Percentiles rank a stretch among this genome's conserved stretches.
These are phyloP conservation scores for Scolecobasidium constrictum DNA, from an alignment of 2,329 filamentous ascomycete genomes.

Conservation along the genomic window DNA sequence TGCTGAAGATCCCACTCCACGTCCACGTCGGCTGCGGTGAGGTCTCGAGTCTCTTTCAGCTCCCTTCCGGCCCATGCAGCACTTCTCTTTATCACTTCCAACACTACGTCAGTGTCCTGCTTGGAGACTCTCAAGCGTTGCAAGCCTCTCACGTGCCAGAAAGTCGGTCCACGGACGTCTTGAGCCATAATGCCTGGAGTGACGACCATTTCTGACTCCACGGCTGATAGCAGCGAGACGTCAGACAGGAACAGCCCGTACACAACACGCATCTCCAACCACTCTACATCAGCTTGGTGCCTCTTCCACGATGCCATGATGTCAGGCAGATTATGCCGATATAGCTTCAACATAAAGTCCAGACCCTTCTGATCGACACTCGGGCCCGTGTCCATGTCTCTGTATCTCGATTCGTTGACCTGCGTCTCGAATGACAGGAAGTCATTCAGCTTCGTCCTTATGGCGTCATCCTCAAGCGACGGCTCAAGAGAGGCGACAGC, in stretches of 20 bases:
- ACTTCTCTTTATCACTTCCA: background rate
- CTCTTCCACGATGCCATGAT: background rate
- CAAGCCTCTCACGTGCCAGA: conserved; percentile 3
- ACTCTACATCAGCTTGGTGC: conserved; percentile 1
- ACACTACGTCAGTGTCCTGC: background rate
- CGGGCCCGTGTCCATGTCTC: background rate
- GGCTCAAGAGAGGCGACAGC: background rate
- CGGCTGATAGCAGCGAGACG: background rate
- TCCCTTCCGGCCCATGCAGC: conserved; percentile 1
- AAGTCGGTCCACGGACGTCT: background rate
- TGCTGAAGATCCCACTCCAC: background rate
- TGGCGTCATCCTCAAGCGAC: background rate
- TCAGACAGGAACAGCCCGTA: conserved; percentile 4
- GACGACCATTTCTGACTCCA: conserved; percentile 1
- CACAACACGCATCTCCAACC: conserved; percentile 1
- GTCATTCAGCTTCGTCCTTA: background rate
- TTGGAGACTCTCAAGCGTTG: background rate
- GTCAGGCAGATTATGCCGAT: background rate
- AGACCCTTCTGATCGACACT: background rate
- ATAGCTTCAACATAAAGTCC: background rate
- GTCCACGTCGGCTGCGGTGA: background rate
- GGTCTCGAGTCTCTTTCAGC: background rate
- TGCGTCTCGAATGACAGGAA: background rate
- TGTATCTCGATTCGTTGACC: background rate
- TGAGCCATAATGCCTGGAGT: background rate